phyloP scores from a whole-genome alignment of 495 filamentous ascomycete species.

The Penicillium simplicissimum region DNA sequence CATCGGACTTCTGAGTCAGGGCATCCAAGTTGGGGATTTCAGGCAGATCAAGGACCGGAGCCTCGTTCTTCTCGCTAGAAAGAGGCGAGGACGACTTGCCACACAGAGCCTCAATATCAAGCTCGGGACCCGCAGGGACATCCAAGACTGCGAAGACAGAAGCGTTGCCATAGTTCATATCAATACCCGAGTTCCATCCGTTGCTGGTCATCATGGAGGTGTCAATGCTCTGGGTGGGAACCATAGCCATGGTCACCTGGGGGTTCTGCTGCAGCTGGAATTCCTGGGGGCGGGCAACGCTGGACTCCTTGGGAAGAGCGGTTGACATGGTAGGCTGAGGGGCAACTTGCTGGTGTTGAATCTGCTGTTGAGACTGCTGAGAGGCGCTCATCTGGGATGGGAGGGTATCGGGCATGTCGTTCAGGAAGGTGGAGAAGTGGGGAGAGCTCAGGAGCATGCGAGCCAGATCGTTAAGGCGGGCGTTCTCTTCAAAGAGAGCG shows the following conservation, averaged over 20 bases:
- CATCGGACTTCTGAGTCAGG: conserved; percentile 30
- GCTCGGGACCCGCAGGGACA: conserved; percentile 67
- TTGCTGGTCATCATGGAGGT: conserved; percentile 52
- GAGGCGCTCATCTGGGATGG: conserved; percentile 40
- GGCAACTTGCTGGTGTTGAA: conserved; percentile 38
- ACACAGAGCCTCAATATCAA: conserved; percentile 61
- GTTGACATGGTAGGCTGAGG: conserved; percentile 36
- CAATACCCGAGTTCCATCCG: conserved; percentile 31
- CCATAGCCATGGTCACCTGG: conserved; percentile 69
- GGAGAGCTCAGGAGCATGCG: conserved; percentile 82
- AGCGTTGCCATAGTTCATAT: conserved; percentile 64
- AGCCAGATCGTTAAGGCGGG: conserved; percentile 72
- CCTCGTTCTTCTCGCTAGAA: conserved; percentile 52
- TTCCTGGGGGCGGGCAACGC: conserved; percentile 56
- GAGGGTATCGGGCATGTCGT: conserved; percentile 61
- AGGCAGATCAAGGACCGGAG: conserved; percentile 44
- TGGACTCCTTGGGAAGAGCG: conserved; percentile 59
- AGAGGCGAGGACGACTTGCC: conserved; percentile 62
- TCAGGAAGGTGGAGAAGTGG: conserved; percentile 80
- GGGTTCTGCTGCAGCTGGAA: conserved; percentile 60
- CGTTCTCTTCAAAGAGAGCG: conserved; percentile 75
- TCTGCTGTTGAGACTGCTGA: conserved; percentile 41
- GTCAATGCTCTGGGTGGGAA: conserved; percentile 72
- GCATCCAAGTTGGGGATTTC: conserved; percentile 33
- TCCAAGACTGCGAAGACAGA: conserved; percentile 79